Evolutionary conservation across 108 stramenopile species (phyloP).

Genomic region (Skeletonema marinoi): DNA sequence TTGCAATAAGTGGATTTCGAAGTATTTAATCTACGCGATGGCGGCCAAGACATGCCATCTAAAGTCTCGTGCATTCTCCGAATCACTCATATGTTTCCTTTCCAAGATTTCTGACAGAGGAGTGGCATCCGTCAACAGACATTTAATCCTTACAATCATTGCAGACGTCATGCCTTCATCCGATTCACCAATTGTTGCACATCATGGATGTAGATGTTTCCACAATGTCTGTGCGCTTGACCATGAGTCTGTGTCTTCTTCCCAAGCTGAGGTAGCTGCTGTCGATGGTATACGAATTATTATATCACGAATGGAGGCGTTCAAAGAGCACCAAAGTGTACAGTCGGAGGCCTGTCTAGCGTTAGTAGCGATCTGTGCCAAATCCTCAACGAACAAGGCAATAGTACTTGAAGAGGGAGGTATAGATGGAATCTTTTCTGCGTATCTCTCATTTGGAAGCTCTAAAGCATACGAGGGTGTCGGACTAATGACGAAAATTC

Average conservation of each 20-base stretch:
- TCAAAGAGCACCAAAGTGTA: constrained; percentile 6
- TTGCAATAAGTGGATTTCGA: background rate
- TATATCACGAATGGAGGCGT: constrained; percentile 12
- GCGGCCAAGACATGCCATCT: background rate
- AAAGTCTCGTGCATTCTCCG: constrained; percentile 5
- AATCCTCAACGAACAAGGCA: constrained; percentile 17
- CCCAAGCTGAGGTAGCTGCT: constrained; percentile 4
- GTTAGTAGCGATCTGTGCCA: constrained; percentile 10
- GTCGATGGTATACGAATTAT: constrained; percentile 4
- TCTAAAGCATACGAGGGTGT: background rate
- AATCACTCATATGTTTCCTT: constrained; percentile 23
- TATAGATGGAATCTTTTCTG: constrained; percentile 4
- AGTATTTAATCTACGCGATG: constrained; percentile 9
- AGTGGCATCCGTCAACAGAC: background rate
- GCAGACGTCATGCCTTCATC: constrained; percentile 9
- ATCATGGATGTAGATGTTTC: constrained; percentile 23
- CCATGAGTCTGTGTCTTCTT: background rate
- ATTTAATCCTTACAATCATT: constrained; percentile 1
- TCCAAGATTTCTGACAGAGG: constrained; percentile 26
- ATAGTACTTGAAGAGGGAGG: constrained; percentile 7
- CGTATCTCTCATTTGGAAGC: background rate
- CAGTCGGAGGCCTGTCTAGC: constrained; percentile 31
- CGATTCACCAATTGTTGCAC: constrained; percentile 19
- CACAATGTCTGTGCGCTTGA: constrained; percentile 16
- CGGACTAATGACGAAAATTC: constrained; percentile 10